These are phyloP conservation scores for Clohesyomyces aquaticus DNA, from an alignment of 495 filamentous ascomycete species.

Conservation along the genomic window DNA sequence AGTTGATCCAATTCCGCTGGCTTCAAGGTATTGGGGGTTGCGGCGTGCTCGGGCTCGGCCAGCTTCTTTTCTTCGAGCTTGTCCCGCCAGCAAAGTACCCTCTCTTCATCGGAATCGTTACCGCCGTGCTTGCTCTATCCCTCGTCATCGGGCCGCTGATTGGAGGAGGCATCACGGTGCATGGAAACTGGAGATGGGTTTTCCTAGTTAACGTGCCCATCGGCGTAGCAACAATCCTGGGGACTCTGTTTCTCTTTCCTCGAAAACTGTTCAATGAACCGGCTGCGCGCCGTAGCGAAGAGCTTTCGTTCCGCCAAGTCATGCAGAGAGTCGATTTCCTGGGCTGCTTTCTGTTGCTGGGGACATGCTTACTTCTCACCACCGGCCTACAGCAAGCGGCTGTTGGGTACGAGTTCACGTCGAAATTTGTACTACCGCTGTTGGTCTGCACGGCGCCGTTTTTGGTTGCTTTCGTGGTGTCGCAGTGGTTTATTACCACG, in stretches of 20 bases:
- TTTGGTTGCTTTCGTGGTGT: constrained; percentile 18
- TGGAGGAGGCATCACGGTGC: constrained; percentile 47
- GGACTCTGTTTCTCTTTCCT: constrained; percentile 5
- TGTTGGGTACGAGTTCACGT: constrained; percentile 8
- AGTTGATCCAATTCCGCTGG: constrained; percentile 27
- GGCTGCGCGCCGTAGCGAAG: neutral
- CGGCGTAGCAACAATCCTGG: neutral
- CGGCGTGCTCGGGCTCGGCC: constrained; percentile 47
- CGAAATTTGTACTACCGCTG: constrained; percentile 20
- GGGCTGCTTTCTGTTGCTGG: constrained; percentile 24
- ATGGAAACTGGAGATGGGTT: constrained; percentile 51
- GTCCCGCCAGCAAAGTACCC: constrained; percentile 46
- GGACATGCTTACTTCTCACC: constrained; percentile 24
- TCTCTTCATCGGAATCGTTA: constrained; percentile 47
- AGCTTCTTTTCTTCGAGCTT: constrained; percentile 58
- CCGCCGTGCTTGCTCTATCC: constrained; percentile 44
- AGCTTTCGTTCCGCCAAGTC: neutral
- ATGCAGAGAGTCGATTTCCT: constrained; percentile 21
- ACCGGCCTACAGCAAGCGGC: constrained; percentile 33
- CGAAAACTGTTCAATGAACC: constrained; percentile 7
- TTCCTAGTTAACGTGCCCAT: constrained; percentile 13
- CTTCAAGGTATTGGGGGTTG: constrained; percentile 17
- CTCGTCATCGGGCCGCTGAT: constrained; percentile 53
- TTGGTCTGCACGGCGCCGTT: constrained; percentile 5
- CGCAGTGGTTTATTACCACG: constrained; percentile 15